These are phyloP conservation scores for Acanthamoeba royreba DNA, from an alignment of 208 protist genomes.

Conservation along the genomic window DNA sequence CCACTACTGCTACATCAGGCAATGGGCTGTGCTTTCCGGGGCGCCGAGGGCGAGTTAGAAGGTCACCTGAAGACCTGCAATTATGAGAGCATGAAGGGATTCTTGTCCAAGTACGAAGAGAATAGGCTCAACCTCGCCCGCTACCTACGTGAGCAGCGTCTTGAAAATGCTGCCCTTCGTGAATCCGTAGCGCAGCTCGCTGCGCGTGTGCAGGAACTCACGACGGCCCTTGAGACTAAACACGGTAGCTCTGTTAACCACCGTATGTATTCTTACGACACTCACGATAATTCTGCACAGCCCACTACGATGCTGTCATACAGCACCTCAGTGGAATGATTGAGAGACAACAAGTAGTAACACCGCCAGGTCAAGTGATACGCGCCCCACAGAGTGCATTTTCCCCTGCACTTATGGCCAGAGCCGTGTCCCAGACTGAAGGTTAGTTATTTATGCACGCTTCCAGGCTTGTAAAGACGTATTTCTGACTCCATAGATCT, in stretches of 20 bases:
- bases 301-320: neutral
- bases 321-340: neutral
- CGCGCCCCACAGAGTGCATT: neutral
- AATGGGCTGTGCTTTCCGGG: neutral
- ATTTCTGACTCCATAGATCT: neutral
- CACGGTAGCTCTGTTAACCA: neutral
- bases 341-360: neutral
- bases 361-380: neutral
- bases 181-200: neutral
- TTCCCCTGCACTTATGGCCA: too few species aligned
- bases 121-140: neutral
- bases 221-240: neutral
- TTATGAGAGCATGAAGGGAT: slow-evolving; percentile 29
- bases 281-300: neutral
- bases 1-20: neutral
- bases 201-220: neutral
- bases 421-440: too few species aligned
- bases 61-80: neutral
- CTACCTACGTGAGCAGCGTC: neutral
- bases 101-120: slow-evolving; percentile 20
- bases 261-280: neutral
- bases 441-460: too few species aligned
- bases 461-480: neutral
- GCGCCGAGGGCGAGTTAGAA: neutral
- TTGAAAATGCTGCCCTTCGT: neutral